Evolutionary conservation across 2,329 filamentous ascomycete species (phyloP).

Genomic region (Colletotrichum phormii): DNA sequence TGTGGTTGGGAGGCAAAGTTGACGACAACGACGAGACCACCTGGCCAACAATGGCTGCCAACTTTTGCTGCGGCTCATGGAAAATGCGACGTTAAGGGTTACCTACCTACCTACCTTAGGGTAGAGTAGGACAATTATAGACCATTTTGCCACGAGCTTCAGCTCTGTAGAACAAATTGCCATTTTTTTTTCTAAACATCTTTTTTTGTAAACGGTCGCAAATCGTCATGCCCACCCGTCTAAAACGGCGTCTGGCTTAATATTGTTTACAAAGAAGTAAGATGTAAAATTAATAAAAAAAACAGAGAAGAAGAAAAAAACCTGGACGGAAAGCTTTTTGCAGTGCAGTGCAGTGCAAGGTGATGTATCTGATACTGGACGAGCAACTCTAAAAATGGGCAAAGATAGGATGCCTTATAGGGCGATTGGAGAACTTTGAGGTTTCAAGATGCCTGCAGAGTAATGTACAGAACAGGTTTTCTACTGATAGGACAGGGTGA

Average conservation of each 20-base stretch:
- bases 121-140: too few species aligned
- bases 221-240: not conserved
- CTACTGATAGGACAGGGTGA: not conserved
- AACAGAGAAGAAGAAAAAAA: too few species aligned
- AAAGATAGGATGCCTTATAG: not conserved
- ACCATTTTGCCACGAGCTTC: too few species aligned
- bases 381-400: slow-evolving; percentile 1
- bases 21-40: not conserved
- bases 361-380: slow-evolving; percentile 1
- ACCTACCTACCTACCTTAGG: too few species aligned
- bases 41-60: too few species aligned
- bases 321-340: too few species aligned
- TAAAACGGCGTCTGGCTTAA: not conserved
- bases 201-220: not conserved
- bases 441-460: not conserved
- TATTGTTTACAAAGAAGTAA: too few species aligned
- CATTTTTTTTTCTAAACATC: too few species aligned
- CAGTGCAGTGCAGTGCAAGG: too few species aligned
- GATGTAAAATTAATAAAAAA: too few species aligned
- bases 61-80: not conserved
- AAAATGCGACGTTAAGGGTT: not conserved
- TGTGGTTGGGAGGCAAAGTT: not conserved
- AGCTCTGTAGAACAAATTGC: too few species aligned
- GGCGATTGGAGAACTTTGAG: not conserved
- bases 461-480: not conserved